Base-by-base conservation (phyloP, 2,329 filamentous ascomycete genomes). In the Pestalotiopsis fici region DNA sequence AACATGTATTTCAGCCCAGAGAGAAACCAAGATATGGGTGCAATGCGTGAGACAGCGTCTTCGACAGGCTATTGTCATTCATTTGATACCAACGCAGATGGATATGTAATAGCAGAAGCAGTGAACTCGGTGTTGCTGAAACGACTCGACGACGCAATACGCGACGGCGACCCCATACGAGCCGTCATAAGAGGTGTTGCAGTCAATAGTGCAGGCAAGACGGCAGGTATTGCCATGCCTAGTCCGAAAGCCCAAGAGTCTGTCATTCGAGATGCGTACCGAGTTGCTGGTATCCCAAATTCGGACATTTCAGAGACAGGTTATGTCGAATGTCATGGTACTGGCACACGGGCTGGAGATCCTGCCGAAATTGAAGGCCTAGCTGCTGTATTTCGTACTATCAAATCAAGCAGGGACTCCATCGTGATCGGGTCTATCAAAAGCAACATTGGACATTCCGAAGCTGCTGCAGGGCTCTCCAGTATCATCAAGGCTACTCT, bases 71-170 rank as follows among this genome's bases (percentile, higher is more conserved):
- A 63, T 31, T 80, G 71, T 31, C 71, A 74, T 18, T 72, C 71
- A 23, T 83, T 78, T 65, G 83, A 84, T 67, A 67, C 72, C 2
- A 69, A 71, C 12, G 84, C 80, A 2, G 75, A 82, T 67, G 86
- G 85, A 0, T 87, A 86, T 68, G 82, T 77, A 0, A 76, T 83
- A 23, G 84, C 83, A 1, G 84, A 87, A 69, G 85, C 83, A 3
- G 74, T 80, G 3, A 81, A 75, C 0, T 75, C 79, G 3, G 59
- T 86, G 1, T 66, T 85, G 1, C 69, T 87, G 1, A 86, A 86
- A 73, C 76, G 68, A 13, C 69, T 76, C 4, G 75, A 77, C 23
- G 78, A 81, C 57, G 86, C 85, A 1, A 67, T 87, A 1, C 70
- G 71, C 4, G 83, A 84, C 59, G 80, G 81, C 2, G 73, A 77